phyloP scores from a whole-genome alignment of 1,284 basidiomycete species.

The Trichosporon ovoides region DNA sequence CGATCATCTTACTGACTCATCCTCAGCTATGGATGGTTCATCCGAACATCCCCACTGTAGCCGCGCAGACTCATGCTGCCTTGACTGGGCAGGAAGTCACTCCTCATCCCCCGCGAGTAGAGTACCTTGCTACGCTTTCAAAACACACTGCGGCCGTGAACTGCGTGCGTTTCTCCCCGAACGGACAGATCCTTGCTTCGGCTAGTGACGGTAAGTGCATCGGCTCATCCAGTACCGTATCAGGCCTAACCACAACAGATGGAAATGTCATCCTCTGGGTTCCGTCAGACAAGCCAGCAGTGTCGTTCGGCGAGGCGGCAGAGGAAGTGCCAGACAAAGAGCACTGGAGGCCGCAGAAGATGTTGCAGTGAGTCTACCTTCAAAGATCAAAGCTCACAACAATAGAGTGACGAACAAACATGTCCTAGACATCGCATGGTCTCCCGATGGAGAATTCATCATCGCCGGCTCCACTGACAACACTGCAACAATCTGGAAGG shows the following conservation, averaged over 20 bases:
- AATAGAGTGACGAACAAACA: conserved; percentile 68
- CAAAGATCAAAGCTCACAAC: conserved; percentile 7
- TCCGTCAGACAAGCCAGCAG: conserved; percentile 66
- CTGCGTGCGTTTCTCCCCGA: conserved; percentile 91
- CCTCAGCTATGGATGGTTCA: conserved; percentile 85
- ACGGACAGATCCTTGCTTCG: conserved; percentile 86
- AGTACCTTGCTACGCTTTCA: conserved; percentile 89
- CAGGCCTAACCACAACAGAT: conserved; percentile 55
- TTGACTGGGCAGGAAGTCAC: conserved; percentile 53
- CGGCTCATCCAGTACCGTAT: neutral
- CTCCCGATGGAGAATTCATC: conserved; percentile 87
- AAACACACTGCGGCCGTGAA: conserved; percentile 95
- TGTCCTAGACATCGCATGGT: conserved; percentile 97
- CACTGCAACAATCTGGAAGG: conserved; percentile 58
- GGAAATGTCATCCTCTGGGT: conserved; percentile 97
- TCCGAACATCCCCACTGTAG: conserved; percentile 70
- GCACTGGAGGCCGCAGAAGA: conserved; percentile 86
- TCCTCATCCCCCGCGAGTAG: conserved; percentile 75
- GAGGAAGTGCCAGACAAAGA: conserved; percentile 90
- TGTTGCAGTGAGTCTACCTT: conserved; percentile 62
- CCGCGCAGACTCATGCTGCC: conserved; percentile 53
- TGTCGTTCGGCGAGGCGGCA: conserved; percentile 70
- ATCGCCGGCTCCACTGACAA: conserved; percentile 96
- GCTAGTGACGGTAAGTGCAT: conserved; percentile 78
- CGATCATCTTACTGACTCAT: too few relatives aligned